phyloP scores from a whole-genome alignment of 2,329 filamentous ascomycete genomes.

The Graphilbum sp. region DNA sequence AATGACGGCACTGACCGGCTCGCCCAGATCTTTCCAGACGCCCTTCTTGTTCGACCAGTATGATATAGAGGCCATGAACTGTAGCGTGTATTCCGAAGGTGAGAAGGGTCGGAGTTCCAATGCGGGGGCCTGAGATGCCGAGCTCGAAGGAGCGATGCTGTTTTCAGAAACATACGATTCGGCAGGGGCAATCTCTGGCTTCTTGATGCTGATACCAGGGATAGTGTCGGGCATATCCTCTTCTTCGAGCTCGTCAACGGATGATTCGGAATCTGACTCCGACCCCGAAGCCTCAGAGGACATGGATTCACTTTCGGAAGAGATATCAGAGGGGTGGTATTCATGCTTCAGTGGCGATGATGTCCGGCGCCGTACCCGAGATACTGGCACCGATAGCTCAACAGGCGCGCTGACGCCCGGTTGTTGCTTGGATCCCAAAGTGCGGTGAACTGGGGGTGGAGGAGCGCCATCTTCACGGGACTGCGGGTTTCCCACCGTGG shows the following conservation, averaged over 20 bases:
- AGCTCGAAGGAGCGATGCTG: constrained; percentile 65
- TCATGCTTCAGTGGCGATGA: constrained; percentile 96
- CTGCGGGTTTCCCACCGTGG: constrained; percentile 17
- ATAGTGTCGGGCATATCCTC: constrained; percentile 42
- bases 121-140: constrained; percentile 53
- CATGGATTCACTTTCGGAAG: constrained; percentile 43
- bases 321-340: constrained; percentile 68
- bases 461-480: constrained; percentile 38
- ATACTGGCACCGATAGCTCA: constrained; percentile 25
- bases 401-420: constrained; percentile 24
- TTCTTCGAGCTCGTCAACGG: constrained; percentile 41
- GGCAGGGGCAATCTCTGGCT: constrained; percentile 16
- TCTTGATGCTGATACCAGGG: constrained; percentile 39
- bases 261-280: constrained; percentile 29
- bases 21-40: constrained; percentile 40
- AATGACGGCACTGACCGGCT: constrained; percentile 35
- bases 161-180: constrained; percentile 31
- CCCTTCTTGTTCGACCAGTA: constrained; percentile 46
- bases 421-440: constrained; percentile 21
- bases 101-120: constrained; percentile 38
- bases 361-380: constrained; percentile 47
- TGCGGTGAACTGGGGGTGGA: constrained; percentile 37
- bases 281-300: constrained; percentile 40
- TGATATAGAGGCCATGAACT: constrained; percentile 38
- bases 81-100: constrained; percentile 24